Conservation (phyloP, 1,139 yeast genomes). For the Pneumocystis murina region DNA sequence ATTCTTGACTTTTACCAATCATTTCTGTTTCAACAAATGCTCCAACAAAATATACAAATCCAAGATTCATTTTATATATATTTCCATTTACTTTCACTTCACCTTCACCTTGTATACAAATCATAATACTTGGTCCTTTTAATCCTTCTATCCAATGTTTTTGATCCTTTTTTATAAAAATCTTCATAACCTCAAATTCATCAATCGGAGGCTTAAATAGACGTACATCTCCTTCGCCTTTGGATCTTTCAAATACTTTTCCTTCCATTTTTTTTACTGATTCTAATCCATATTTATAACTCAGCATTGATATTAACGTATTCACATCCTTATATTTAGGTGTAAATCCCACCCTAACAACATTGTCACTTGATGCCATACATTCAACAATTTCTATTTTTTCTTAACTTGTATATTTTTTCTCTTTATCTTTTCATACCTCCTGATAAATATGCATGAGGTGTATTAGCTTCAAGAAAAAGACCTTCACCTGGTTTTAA, state of each 20-base stretch:
- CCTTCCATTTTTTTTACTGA: conserved; percentile 85
- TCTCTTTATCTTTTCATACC: background rate
- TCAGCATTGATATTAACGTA: conserved; percentile 77
- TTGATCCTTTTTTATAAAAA: conserved; percentile 34
- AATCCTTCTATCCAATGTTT: conserved; percentile 39
- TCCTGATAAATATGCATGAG: conserved; percentile 93
- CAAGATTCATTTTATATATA: conserved; percentile 35
- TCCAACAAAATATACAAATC: conserved; percentile 72
- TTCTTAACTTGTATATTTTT: background rate
- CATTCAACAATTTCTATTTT: conserved; percentile 75
- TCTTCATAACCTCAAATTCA: conserved; percentile 82
- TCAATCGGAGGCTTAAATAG: conserved; percentile 92
- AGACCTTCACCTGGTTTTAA: conserved; percentile 89
- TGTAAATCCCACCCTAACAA: conserved; percentile 95
- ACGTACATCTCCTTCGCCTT: conserved; percentile 34
- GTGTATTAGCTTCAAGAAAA: conserved; percentile 91
- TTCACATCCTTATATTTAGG: conserved; percentile 94
- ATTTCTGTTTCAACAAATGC: conserved; percentile 57
- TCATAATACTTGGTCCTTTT: conserved; percentile 77
- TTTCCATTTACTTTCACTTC: conserved; percentile 29
- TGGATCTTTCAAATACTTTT: conserved; percentile 50
- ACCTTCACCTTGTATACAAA: conserved; percentile 73
- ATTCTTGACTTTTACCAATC: conserved; percentile 36
- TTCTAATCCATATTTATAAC: conserved; percentile 77
- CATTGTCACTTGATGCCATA: conserved; percentile 98